Base-by-base conservation (phyloP, 192 early-diverging fungal species). In the Dispira simplex region DNA sequence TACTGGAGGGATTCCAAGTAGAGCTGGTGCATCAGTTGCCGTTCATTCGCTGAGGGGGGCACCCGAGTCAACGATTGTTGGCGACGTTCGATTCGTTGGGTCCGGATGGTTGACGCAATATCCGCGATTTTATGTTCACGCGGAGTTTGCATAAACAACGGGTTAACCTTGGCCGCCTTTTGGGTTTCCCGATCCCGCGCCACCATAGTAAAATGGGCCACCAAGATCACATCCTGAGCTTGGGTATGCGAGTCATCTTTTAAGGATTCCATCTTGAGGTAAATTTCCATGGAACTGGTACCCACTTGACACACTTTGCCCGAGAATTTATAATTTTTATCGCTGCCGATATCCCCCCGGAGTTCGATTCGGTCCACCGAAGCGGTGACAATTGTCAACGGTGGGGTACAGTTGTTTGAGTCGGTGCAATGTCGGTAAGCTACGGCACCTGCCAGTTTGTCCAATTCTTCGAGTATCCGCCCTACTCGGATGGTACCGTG, bases 131-230 rank as follows among this genome's bases (percentile, higher is more conserved):
- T 71, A 46, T 85, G 76, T 69, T 96, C 86, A 64, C 82, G 71
- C 13, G 88, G 87, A 16, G 83, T 85, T 25, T 86, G 82, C 46
- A 92, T 68, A 11, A 72, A 67, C 46, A 96, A 69, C 39, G 85
- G 85, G 63, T 87, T 87, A n/a, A 93, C 80, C 51, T 81, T 76
- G 8, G 76, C 80, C 6, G 88, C 70, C 64, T 85, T 86, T 44
- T 76, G 76, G 0, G 88, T 90, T 32, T 73, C 63, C 8, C 87
- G 76, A 70, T 92, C 84, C 27, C 83, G 73, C 2, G 86, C 85
- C 39, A 90, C 93, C 91, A 93, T 96, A 8, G 88, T 91, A 66
- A 96, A 92, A 65, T 86, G 82, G 20, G 91, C 89, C 16, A 79
- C 73, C 20, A 93, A 74, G 62, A 90, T 83, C 8, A 81, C 77